Evolutionary conservation across 2,329 filamentous ascomycete species (phyloP).

Genomic region (Aspergillus uvarum): DNA sequence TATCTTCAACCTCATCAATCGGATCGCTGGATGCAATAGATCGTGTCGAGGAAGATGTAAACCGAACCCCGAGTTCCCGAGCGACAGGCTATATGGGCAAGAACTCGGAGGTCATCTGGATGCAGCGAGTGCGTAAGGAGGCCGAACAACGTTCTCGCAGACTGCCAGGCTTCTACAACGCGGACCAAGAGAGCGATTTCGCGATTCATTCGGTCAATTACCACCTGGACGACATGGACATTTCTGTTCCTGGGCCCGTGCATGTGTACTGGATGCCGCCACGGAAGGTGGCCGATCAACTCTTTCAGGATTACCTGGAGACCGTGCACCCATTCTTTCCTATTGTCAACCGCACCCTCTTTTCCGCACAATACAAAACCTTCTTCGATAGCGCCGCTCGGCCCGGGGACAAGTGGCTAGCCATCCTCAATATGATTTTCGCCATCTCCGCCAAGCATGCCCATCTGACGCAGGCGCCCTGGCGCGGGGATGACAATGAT

Average conservation of each 20-base stretch:
- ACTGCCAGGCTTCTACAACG: conserved; percentile 29
- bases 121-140: conserved; percentile 44
- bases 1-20: conserved; percentile 34
- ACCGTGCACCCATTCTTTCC: conserved; percentile 47
- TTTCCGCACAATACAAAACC: conserved; percentile 41
- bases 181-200: conserved; percentile 32
- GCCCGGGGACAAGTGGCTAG: conserved; percentile 44
- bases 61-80: conserved; percentile 36
- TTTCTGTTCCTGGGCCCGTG: conserved; percentile 41
- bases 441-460: conserved; percentile 47
- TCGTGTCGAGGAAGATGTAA: conserved; percentile 47
- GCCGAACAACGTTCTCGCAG: conserved; percentile 34
- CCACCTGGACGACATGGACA: conserved; percentile 47
- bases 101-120: conserved; percentile 49
- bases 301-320: conserved; percentile 44
- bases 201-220: conserved; percentile 40
- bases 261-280: conserved; percentile 45
- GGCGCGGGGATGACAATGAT: conserved; percentile 43
- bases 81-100: conserved; percentile 48
- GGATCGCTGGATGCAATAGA: conserved; percentile 48
- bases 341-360: conserved; percentile 44
- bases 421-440: conserved; percentile 49
- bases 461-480: conserved; percentile 43
- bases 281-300: conserved; percentile 40
- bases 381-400: conserved; percentile 38